Evolutionary conservation across 768 basidiomycete genomes (phyloP).

Genomic region (Rhodosporidiobolus sp.): DNA sequence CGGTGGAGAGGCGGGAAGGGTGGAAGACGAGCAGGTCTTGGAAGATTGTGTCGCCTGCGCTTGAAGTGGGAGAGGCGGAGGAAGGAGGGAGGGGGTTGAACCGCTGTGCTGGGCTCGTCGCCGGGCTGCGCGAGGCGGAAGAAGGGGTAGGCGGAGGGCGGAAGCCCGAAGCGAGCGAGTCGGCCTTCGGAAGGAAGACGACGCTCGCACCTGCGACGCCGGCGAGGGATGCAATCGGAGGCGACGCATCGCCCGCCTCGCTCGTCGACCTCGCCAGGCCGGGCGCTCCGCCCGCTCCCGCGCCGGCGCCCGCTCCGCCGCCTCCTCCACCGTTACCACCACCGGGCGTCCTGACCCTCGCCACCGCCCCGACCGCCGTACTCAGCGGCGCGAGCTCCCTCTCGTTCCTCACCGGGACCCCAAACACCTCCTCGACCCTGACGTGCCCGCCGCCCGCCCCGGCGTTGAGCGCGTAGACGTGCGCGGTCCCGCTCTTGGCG

Average conservation of each 20-base stretch:
- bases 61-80: not conserved
- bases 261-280: not conserved
- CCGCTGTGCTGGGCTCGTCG: no score
- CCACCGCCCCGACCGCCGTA: slow-evolving; percentile 22
- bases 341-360: slow-evolving; percentile 18
- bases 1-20: not conserved
- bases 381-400: slow-evolving; percentile 29
- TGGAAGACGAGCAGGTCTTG: slow-evolving; percentile 29
- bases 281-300: not conserved
- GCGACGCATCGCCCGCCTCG: no score
- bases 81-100: not conserved
- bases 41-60: not conserved
- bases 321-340: no score
- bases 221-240: not conserved
- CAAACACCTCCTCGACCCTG: slow-evolving; percentile 24
- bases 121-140: not conserved
- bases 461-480: slow-evolving; percentile 37
- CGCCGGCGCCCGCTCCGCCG: no score
- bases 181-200: slow-evolving; percentile 21
- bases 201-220: not conserved
- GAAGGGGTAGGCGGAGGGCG: not conserved
- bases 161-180: slow-evolving; percentile 10
- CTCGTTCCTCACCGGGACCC: slow-evolving; percentile 12
- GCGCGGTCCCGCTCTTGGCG: slow-evolving; percentile 30
- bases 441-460: slow-evolving; percentile 25